These are phyloP conservation scores for Maudiozyma turicensis DNA, from an alignment of 805 yeast genomes.

Conservation along the genomic window DNA sequence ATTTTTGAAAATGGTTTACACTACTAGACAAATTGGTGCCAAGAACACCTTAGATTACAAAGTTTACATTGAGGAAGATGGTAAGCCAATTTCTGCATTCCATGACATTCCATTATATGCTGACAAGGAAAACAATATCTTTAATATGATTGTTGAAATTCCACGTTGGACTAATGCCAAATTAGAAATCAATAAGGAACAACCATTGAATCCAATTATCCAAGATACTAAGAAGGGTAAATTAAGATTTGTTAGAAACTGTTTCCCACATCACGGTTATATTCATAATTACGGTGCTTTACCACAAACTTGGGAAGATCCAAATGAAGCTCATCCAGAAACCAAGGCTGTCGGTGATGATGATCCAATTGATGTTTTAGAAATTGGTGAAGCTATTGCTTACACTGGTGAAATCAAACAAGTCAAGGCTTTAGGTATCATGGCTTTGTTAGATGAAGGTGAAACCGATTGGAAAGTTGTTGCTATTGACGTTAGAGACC, in stretches of 20 bases:
- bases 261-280: slow-evolving; percentile 98
- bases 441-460: slow-evolving; percentile 91
- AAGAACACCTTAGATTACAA: slow-evolving; percentile 91
- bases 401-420: slow-evolving; percentile 68
- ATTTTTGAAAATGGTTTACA: slow-evolving; percentile 49
- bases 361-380: slow-evolving; percentile 81
- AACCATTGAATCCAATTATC: slow-evolving; percentile 78
- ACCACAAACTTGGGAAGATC: slow-evolving; percentile 90
- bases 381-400: slow-evolving; percentile 61
- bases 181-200: slow-evolving; percentile 85
- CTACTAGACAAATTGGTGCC: slow-evolving; percentile 90
- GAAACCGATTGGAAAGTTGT: slow-evolving; percentile 89
- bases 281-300: slow-evolving; percentile 97
- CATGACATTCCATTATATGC: slow-evolving; percentile 91
- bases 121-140: slow-evolving; percentile 79
- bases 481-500: slow-evolving; percentile 80
- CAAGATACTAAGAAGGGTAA: slow-evolving; percentile 98
- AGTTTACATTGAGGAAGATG: slow-evolving; percentile 85
- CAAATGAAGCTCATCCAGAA: slow-evolving; percentile 52
- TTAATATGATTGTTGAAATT: slow-evolving; percentile 89
- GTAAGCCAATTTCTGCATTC: slow-evolving; percentile 91
- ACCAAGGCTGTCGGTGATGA: slow-evolving; percentile 68
- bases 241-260: slow-evolving; percentile 90
- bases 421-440: slow-evolving; percentile 87
- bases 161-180: slow-evolving; percentile 99